Percentiles rank a stretch among this genome's conserved stretches.
Evolutionary conservation across 1,284 basidiomycete species (phyloP).

Genomic region (Cutaneotrichosporon sp.): DNA sequence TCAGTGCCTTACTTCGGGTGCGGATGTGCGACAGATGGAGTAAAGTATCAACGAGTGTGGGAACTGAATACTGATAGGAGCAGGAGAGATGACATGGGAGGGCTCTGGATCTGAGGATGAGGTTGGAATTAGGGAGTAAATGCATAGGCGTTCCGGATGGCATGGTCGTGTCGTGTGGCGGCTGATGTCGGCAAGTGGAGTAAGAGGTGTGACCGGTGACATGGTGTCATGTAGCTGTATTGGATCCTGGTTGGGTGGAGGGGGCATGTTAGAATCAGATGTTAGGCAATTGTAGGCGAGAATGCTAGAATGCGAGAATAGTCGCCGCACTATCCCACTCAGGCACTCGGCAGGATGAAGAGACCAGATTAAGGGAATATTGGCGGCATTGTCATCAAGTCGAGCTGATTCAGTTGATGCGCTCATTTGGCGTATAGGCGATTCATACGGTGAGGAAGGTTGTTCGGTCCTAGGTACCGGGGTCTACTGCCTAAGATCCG

Average conservation of each 20-base stretch:
- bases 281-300: neutral
- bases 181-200: slow-evolving; percentile 2
- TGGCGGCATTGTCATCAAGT: neutral
- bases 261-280: no score
- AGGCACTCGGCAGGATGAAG: slow-evolving; percentile 1
- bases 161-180: neutral
- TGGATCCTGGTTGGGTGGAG: neutral
- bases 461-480: no score
- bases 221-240: neutral
- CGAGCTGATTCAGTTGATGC: neutral
- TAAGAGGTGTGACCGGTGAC: neutral
- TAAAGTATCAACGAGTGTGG: neutral
- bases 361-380: neutral
- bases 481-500: no score
- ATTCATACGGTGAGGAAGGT: no score
- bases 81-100: neutral
- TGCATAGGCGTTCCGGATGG: neutral
- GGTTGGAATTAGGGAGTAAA: neutral
- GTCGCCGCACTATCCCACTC: neutral
- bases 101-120: neutral
- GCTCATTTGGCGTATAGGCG: no score
- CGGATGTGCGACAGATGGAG: neutral
- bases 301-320: no score
- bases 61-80: neutral
- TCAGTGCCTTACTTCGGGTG: neutral